Evolutionary conservation across 2,329 filamentous ascomycete species (phyloP).

Genomic region (Aureobasidium leucospermi): DNA sequence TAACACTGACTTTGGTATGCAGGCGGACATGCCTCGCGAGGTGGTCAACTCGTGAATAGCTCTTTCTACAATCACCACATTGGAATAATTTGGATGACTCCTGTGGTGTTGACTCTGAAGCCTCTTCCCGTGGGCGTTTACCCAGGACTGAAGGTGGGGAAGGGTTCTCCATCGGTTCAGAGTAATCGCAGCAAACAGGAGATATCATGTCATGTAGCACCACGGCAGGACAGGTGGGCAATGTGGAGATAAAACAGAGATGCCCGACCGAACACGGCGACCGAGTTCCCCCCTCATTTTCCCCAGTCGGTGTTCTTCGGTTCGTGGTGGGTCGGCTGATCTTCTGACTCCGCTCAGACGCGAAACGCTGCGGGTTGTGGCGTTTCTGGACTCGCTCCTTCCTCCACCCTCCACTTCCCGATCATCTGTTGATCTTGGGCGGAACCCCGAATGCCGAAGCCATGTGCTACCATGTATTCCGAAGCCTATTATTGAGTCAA

Average conservation of each 20-base stretch:
- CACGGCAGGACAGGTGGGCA: not conserved
- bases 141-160: conserved; percentile 15
- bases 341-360: not conserved
- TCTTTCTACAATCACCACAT: conserved; percentile 46
- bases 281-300: not conserved
- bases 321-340: not conserved
- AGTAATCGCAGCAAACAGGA: conserved; percentile 1
- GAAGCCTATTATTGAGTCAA: not conserved
- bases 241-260: conserved; percentile 15
- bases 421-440: not conserved
- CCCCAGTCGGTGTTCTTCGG: not conserved
- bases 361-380: not conserved
- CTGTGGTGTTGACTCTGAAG: not conserved
- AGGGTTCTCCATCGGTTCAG: conserved; percentile 7
- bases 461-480: not conserved
- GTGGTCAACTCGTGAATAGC: conserved; percentile 47
- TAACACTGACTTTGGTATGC: conserved; percentile 24
- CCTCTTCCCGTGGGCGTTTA: conserved; percentile 12
- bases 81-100: conserved; percentile 33
- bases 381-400: not conserved
- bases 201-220: conserved; percentile 12
- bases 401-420: conserved; percentile 3
- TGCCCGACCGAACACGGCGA: not conserved
- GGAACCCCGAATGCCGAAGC: not conserved
- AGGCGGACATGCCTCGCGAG: conserved; percentile 45